Evolutionary conservation across 2,329 filamentous ascomycete species (phyloP).

Genomic region (Fusarium sp.): DNA sequence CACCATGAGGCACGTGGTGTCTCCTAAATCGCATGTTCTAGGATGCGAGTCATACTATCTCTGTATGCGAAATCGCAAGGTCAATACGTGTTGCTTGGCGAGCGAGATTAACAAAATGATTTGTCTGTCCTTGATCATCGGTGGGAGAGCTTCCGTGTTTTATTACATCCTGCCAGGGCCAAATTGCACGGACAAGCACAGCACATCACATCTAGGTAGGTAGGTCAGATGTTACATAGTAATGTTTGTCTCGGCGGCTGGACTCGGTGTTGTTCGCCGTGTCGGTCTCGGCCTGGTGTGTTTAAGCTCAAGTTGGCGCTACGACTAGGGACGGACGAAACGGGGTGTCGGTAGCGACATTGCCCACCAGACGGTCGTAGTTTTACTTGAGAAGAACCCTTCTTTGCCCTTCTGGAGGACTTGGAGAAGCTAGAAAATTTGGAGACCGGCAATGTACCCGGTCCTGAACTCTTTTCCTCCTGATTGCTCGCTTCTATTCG

Average conservation of each 20-base stretch:
- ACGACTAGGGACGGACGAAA: conserved; percentile 33
- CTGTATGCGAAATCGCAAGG: conserved; percentile 20
- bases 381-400: conserved; percentile 32
- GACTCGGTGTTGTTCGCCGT: conserved; percentile 26
- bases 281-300: conserved; percentile 35
- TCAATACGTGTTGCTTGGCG: conserved; percentile 2
- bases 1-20: conserved; percentile 39
- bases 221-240: neutral
- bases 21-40: conserved; percentile 38
- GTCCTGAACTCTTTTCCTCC: conserved; percentile 20
- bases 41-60: conserved; percentile 33
- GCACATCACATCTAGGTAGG: neutral
- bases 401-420: neutral
- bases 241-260: conserved; percentile 18
- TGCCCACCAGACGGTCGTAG: conserved; percentile 18
- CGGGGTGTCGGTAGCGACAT: conserved; percentile 35
- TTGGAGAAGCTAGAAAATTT: conserved; percentile 13
- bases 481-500: neutral
- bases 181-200: neutral
- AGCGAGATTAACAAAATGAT: neutral
- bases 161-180: conserved; percentile 1
- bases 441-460: conserved; percentile 33
- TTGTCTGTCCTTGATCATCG: conserved; percentile 17
- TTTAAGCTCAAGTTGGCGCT: conserved; percentile 35
- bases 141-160: conserved; percentile 3